Evolutionary conservation across 1,284 basidiomycete genomes (phyloP).

Genomic region (Puccinia hordei): DNA sequence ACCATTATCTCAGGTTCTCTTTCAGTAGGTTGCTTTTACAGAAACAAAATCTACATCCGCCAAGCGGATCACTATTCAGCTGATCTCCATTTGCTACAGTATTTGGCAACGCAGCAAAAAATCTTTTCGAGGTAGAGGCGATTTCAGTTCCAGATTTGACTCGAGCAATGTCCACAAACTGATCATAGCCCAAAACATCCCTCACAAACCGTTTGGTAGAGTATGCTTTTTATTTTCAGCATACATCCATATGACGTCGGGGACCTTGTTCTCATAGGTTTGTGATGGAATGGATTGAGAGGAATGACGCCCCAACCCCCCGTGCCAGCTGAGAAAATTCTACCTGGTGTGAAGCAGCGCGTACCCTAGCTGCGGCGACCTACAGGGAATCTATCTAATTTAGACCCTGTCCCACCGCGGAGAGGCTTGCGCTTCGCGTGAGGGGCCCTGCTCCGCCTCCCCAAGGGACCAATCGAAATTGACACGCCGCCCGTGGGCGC

Average conservation of each 20-base stretch:
- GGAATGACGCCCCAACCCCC: too few species aligned
- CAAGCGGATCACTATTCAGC: too few species aligned
- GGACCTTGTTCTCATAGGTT: constrained; percentile 58
- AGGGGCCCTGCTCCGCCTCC: too few species aligned
- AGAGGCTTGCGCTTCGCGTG: too few species aligned
- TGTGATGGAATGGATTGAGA: background rate
- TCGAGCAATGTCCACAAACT: background rate
- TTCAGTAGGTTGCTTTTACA: constrained; percentile 12
- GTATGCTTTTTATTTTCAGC: constrained; percentile 42
- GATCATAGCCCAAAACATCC: background rate
- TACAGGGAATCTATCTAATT: too few species aligned
- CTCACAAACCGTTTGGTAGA: background rate
- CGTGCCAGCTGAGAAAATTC: background rate
- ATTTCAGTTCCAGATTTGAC: background rate
- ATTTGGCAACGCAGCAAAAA: constrained; percentile 79
- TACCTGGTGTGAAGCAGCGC: too few species aligned
- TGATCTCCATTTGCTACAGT: constrained; percentile 41
- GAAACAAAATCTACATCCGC: background rate
- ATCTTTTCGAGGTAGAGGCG: constrained; percentile 70
- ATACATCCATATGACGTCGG: constrained; percentile 59
- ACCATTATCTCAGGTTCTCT: constrained; percentile 66
- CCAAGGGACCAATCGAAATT: too few species aligned
- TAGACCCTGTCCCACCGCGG: too few species aligned
- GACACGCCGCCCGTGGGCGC: too few species aligned
- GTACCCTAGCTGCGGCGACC: too few species aligned